Evolutionary conservation across 495 filamentous ascomycete genomes (phyloP).

Genomic region (Trichocladium antarcticum): DNA sequence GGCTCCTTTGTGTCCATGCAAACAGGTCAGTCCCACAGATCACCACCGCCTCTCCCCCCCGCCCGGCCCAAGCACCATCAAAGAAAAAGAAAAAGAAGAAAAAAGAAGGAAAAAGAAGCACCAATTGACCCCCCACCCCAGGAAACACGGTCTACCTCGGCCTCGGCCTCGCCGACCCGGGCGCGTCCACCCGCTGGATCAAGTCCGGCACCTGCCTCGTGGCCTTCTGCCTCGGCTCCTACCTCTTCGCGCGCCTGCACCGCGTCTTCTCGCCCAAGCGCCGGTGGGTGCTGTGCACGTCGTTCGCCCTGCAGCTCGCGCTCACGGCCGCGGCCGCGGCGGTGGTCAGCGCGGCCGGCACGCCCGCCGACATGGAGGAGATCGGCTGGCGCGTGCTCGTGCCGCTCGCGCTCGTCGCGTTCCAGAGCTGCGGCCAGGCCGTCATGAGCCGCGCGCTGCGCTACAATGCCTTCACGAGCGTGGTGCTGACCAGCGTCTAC

Average conservation of each 20-base stretch:
- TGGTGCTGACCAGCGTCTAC: slow-evolving; percentile 61
- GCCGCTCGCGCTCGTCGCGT: slow-evolving; percentile 53
- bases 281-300: slow-evolving; percentile 52
- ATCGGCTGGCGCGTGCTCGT: slow-evolving; percentile 47
- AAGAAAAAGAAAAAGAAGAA: no score
- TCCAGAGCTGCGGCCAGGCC: slow-evolving; percentile 60
- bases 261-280: slow-evolving; percentile 42
- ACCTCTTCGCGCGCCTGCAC: slow-evolving; percentile 53
- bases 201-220: slow-evolving; percentile 52
- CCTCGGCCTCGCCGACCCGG: slow-evolving; percentile 49
- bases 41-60: neutral
- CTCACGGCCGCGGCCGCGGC: slow-evolving; percentile 47
- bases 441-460: slow-evolving; percentile 55
- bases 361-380: slow-evolving; percentile 28
- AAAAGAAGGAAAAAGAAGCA: neutral
- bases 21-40: slow-evolving; percentile 38
- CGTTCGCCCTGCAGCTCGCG: slow-evolving; percentile 46
- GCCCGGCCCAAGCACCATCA: no score
- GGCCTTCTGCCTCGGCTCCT: slow-evolving; percentile 57
- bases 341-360: slow-evolving; percentile 41
- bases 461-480: slow-evolving; percentile 52
- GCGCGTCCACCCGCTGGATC: slow-evolving; percentile 48
- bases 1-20: slow-evolving; percentile 72
- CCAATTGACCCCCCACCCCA: slow-evolving; percentile 4
- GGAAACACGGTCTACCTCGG: slow-evolving; percentile 66